A percentile compares a stretch with the other conserved stretches of the same genome.
phyloP scores from a whole-genome alignment of 1,284 basidiomycete species.

The Pseudozyma sp. region DNA sequence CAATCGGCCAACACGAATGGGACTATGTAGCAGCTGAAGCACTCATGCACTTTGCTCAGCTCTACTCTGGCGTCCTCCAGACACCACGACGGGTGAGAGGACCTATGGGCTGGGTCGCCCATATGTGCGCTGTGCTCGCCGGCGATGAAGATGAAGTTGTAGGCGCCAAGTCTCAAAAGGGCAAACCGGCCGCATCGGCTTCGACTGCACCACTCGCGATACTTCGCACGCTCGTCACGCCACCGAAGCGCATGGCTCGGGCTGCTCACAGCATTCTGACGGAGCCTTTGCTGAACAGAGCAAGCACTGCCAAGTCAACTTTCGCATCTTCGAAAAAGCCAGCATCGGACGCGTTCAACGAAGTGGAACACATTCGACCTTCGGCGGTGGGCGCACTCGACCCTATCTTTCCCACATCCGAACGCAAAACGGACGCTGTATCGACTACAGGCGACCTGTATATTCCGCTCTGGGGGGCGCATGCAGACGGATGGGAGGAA shows the following conservation, averaged over 20 bases:
- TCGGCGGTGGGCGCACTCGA: constrained; percentile 36
- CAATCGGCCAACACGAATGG: constrained; percentile 57
- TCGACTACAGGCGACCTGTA: constrained; percentile 44
- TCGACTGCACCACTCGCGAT: constrained; percentile 31
- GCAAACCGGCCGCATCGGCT: background rate
- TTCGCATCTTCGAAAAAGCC: constrained; percentile 4
- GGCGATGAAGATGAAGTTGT: constrained; percentile 26
- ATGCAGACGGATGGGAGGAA: background rate
- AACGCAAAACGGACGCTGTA: constrained; percentile 53
- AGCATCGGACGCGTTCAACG: constrained; percentile 28
- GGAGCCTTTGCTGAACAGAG: constrained; percentile 51
- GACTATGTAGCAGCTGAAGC: constrained; percentile 66
- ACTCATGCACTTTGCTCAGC: constrained; percentile 67
- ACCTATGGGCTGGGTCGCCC: constrained; percentile 64
- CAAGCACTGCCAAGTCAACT: constrained; percentile 5
- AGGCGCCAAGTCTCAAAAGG: background rate
- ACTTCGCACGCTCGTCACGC: constrained; percentile 29
- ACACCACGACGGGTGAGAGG: constrained; percentile 62
- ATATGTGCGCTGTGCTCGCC: constrained; percentile 56
- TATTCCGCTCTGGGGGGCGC: constrained; percentile 33
- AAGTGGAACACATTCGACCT: constrained; percentile 27
- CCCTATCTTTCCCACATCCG: constrained; percentile 52
- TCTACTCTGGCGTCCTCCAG: constrained; percentile 62
- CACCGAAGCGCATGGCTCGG: constrained; percentile 40
- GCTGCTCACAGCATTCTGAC: constrained; percentile 52